Conservation (phyloP, 108 stramenopile genomes). For the Pseudonitzschia multiseries region DNA sequence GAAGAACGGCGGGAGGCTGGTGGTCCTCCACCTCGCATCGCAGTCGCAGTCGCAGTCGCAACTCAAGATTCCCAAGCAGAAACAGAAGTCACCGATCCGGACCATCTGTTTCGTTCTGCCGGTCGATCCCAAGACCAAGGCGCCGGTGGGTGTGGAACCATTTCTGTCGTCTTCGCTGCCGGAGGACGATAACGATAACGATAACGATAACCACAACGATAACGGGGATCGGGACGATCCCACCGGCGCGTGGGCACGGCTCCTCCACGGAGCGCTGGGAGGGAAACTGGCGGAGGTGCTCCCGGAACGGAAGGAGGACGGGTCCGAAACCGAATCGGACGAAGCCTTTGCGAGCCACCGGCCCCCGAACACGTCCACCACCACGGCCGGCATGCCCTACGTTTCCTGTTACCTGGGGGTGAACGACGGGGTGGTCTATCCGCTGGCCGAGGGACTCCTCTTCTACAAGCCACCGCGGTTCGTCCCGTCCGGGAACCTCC, state of each 20-base stretch:
- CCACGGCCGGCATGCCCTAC: conserved; percentile 75
- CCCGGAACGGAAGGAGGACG: not conserved
- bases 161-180: not conserved
- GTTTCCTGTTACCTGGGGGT: conserved; percentile 75
- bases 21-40: conserved; percentile 17
- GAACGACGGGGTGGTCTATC: conserved; percentile 76
- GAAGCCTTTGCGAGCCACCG: conserved; percentile 45
- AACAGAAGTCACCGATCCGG: conserved; percentile 19
- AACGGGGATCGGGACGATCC: conserved; percentile 25
- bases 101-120: conserved; percentile 73
- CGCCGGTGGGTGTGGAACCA: conserved; percentile 16
- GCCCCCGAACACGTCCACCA: conserved; percentile 41
- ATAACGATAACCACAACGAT: not conserved
- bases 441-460: conserved; percentile 71
- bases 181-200: not conserved
- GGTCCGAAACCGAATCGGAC: not conserved
- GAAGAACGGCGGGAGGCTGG: conserved; percentile 12
- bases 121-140: conserved; percentile 10
- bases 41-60: no score
- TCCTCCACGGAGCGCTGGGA: conserved; percentile 37
- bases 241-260: conserved; percentile 12
- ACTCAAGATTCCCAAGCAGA: not conserved
- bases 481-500: conserved; percentile 51
- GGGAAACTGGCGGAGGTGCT: not conserved
- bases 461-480: conserved; percentile 85